These are phyloP conservation scores for Spencermartinsiella ligniputridi DNA, from an alignment of 1,139 yeast genomes.

Conservation along the genomic window DNA sequence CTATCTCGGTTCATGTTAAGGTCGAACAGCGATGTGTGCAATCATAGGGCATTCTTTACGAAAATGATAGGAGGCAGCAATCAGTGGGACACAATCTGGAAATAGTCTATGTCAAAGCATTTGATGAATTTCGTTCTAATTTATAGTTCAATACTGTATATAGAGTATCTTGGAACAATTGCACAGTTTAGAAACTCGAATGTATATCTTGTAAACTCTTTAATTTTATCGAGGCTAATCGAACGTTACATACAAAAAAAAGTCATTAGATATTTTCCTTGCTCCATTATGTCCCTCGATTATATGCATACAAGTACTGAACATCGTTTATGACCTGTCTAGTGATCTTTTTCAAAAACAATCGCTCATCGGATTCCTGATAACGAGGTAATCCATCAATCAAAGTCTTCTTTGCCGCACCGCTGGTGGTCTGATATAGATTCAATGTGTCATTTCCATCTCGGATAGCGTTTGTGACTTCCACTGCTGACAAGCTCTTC, in stretches of 20 bases:
- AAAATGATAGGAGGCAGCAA: too few species aligned
- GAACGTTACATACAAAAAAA: not conserved
- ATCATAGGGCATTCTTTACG: too few species aligned
- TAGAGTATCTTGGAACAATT: too few species aligned
- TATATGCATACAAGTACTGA: constrained; percentile 19
- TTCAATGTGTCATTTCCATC: constrained; percentile 29
- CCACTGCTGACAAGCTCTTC: constrained; percentile 19
- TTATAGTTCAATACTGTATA: too few species aligned
- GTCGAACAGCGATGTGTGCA: too few species aligned
- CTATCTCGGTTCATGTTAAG: too few species aligned
- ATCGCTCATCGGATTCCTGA: constrained; percentile 26
- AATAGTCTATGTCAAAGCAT: too few species aligned
- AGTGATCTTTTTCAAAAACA: constrained; percentile 26
- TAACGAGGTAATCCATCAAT: constrained; percentile 25
- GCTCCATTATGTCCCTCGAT: not conserved
- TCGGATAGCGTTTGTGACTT: constrained; percentile 26
- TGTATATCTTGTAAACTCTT: too few species aligned
- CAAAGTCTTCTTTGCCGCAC: constrained; percentile 16
- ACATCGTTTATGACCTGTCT: constrained; percentile 25
- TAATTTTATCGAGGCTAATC: too few species aligned
- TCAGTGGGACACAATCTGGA: too few species aligned
- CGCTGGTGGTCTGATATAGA: constrained; percentile 18
- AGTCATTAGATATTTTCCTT: not conserved
- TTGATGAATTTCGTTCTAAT: too few species aligned
- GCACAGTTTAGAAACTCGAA: too few species aligned